A percentile compares a stretch with the other conserved stretches of the same genome.
These are phyloP conservation scores for Lathyrus aphaca DNA, from an alignment of 306 rosid genomes.

Conservation along the genomic window DNA sequence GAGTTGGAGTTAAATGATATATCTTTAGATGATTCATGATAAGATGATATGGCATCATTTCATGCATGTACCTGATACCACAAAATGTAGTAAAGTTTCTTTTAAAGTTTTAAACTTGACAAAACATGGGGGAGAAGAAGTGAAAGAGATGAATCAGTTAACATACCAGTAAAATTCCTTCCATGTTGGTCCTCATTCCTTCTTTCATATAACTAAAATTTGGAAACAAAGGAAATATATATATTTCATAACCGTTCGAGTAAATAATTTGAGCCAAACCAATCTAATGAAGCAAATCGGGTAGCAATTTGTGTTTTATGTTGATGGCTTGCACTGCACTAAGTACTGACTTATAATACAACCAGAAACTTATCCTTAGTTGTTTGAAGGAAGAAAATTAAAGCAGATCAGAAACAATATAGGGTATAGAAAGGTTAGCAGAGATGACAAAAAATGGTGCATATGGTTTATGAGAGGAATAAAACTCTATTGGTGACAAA, in stretches of 20 bases:
- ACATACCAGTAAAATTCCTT: conserved; percentile 89
- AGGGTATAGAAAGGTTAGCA: not conserved
- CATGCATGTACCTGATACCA: no score
- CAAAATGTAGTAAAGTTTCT: no score
- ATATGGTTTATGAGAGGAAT: not conserved
- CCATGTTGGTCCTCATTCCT: conserved; percentile 97
- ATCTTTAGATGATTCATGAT: no score
- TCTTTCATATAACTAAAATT: conserved; percentile 86
- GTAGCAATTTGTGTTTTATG: not conserved
- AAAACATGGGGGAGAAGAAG: not conserved
- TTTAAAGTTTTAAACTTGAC: no score
- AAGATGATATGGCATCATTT: no score
- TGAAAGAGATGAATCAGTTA: not conserved
- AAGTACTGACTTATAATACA: not conserved
- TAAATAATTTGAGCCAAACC: not conserved
- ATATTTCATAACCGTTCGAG: no score
- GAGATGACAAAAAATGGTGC: not conserved
- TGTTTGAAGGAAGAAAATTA: not conserved
- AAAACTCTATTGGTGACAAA: not conserved
- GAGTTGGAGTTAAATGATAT: no score
- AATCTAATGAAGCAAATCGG: not conserved
- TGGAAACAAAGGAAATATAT: conserved; percentile 26
- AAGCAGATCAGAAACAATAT: not conserved
- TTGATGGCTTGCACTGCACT: not conserved
- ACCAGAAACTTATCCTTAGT: not conserved